phyloP scores from a whole-genome alignment of 108 stramenopile genomes.

The Seminavis robusta region DNA sequence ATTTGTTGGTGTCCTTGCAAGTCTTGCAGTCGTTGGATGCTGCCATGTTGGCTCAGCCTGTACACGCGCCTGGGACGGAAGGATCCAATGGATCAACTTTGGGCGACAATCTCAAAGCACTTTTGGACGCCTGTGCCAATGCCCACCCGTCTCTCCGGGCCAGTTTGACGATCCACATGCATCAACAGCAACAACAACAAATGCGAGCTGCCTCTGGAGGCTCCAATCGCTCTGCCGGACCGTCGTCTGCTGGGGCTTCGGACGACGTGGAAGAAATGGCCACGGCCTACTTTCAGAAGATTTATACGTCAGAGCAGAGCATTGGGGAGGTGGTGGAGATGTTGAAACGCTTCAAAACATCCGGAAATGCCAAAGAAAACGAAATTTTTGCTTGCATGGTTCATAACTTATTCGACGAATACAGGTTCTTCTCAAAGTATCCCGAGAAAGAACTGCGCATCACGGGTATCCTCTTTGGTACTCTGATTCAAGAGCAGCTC shows the following conservation, averaged over 20 bases:
- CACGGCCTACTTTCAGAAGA: conserved; percentile 95
- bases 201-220: conserved; percentile 7
- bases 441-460: conserved; percentile 99
- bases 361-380: conserved; percentile 88
- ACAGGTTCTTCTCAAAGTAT: conserved; percentile 98
- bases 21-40: conserved; percentile 50
- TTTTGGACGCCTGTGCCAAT: conserved; percentile 58
- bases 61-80: conserved; percentile 14
- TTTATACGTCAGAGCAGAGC: conserved; percentile 93
- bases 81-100: conserved; percentile 9
- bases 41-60: conserved; percentile 40
- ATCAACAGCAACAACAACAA: neutral
- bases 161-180: conserved; percentile 25
- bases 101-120: conserved; percentile 63
- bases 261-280: conserved; percentile 97
- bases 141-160: conserved; percentile 47
- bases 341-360: conserved; percentile 93
- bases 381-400: conserved; percentile 99
- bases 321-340: conserved; percentile 95
- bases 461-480: conserved; percentile 96
- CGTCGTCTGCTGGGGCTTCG: too few species aligned
- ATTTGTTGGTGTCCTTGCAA: conserved; percentile 55
- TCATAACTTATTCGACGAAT: conserved; percentile 98
- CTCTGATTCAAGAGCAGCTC: conserved; percentile 96
- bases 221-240: conserved; percentile 3